Evolutionary conservation across 1,139 yeast species (phyloP), one percentile per base, ranked within the genome.

Genomic region (Chernovozyma aurita): DNA sequence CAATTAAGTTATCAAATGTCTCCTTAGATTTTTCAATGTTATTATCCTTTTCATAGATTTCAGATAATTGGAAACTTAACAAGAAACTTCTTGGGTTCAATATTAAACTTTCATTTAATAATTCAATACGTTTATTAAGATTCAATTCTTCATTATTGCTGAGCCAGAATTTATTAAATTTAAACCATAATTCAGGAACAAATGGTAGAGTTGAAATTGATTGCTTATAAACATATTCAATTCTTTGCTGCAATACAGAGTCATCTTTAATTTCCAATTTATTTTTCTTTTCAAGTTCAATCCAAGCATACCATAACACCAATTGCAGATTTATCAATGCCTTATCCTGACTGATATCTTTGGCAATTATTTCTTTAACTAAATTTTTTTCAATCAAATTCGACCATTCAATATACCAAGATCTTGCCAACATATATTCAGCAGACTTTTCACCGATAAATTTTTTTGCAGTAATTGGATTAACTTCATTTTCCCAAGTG

Each of bases 361-460:
- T 39, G 46, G 70, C 72, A 61, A 67, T 50, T 46, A 74, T 21
- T 4, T 63, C 63, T 38, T 75, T 55, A 25, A 57, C 60, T 17
- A 62, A 43, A 45, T 49, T 46, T 38, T 75, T 77, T 22, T 64
- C 64, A 0, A 85, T 74, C 5, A 80, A 46, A 49, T 73, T 73
- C 30, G 64, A 71, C 73, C 88, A 78, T 52, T 87, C 95, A 29
- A 78, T 79, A 42, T 78, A 76, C 64, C 86, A 71, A 0, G 95
- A 77, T 46, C 97, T 71, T 1, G 96, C 94, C 42, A 78, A 79
- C 96, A 90, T 86, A 55, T 88, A 92, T n/a, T 78, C 83, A 3
- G 87, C 80, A 13, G 95, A 83, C 44, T 79, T 73, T 48, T 90
- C 97, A 28, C 85, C 81, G 39, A 90, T 80, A 53, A 84, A 82